Evolutionary conservation across 2,329 filamentous ascomycete species (phyloP).

Genomic region (Lachnellula arida): DNA sequence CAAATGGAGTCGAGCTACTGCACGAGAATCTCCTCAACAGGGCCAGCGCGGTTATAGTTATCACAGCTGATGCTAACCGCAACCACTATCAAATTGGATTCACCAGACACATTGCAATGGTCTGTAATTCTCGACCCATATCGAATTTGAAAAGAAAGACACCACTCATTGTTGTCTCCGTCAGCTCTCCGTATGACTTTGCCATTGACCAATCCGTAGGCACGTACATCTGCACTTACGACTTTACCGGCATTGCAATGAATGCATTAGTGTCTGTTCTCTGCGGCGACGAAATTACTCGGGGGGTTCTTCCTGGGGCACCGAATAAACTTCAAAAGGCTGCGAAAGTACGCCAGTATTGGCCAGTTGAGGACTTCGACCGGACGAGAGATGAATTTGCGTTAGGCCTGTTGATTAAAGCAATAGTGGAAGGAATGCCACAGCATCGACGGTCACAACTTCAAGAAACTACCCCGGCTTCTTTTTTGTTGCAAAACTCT

Average conservation of each 20-base stretch:
- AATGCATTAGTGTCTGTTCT: conserved; percentile 77
- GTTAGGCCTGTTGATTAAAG: conserved; percentile 64
- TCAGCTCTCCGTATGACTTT: conserved; percentile 95
- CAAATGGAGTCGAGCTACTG: conserved; percentile 84
- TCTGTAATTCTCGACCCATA: conserved; percentile 69
- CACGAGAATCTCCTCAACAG: conserved; percentile 90
- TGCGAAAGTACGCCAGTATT: conserved; percentile 85
- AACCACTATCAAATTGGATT: conserved; percentile 94
- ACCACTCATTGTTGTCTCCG: conserved; percentile 83
- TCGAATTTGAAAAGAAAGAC: conserved; percentile 76
- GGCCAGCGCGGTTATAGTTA: conserved; percentile 83
- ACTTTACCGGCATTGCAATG: conserved; percentile 91
- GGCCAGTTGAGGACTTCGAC: conserved; percentile 76
- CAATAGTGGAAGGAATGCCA: conserved; percentile 61
- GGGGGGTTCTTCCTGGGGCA: conserved; percentile 63
- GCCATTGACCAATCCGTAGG: conserved; percentile 86
- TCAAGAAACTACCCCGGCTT: conserved; percentile 62
- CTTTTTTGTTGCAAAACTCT: conserved; percentile 61
- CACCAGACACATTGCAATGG: conserved; percentile 93
- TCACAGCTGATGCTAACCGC: conserved; percentile 89
- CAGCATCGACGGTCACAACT: conserved; percentile 61
- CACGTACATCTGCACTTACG: conserved; percentile 92
- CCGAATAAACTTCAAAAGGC: conserved; percentile 83
- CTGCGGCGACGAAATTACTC: conserved; percentile 66
- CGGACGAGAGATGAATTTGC: conserved; percentile 73